Conservation (phyloP, 345 rosid genomes). For the Bruguiera gymnorhiza region DNA sequence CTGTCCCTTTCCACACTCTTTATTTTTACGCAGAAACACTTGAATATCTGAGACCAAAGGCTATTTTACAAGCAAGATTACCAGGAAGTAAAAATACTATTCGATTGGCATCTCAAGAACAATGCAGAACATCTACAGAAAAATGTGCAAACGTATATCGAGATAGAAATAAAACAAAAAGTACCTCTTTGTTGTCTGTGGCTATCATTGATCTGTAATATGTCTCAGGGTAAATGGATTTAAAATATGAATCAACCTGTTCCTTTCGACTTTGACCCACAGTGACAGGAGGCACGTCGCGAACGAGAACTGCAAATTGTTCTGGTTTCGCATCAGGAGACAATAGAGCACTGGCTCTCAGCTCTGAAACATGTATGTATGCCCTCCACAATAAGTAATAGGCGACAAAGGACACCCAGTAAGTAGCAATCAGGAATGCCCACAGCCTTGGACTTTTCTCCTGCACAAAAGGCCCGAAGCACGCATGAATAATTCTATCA, state of each 20-base stretch:
- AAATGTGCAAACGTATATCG: not conserved
- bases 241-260: slow-evolving; percentile 78
- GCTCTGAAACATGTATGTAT: slow-evolving; percentile 59
- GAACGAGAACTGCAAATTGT: slow-evolving; percentile 78
- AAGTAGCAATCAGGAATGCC: slow-evolving; percentile 58
- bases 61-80: too few species aligned
- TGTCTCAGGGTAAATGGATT: slow-evolving; percentile 66
- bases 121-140: not conserved
- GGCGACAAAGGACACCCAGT: slow-evolving; percentile 81
- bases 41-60: too few species aligned
- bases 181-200: slow-evolving; percentile 68
- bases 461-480: slow-evolving; percentile 26
- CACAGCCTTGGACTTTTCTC: slow-evolving; percentile 57
- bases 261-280: slow-evolving; percentile 65
- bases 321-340: slow-evolving; percentile 57
- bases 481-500: not conserved
- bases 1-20: not conserved
- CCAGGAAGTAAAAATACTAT: too few species aligned
- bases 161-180: not conserved
- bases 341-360: slow-evolving; percentile 75
- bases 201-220: slow-evolving; percentile 77
- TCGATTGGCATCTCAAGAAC: not conserved
- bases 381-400: slow-evolving; percentile 80
- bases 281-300: slow-evolving; percentile 64
- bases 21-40: not conserved